Percentiles rank a stretch among this genome's conserved stretches.
phyloP scores from a whole-genome alignment of 1,284 basidiomycete species.

The Sutorius eximius region DNA sequence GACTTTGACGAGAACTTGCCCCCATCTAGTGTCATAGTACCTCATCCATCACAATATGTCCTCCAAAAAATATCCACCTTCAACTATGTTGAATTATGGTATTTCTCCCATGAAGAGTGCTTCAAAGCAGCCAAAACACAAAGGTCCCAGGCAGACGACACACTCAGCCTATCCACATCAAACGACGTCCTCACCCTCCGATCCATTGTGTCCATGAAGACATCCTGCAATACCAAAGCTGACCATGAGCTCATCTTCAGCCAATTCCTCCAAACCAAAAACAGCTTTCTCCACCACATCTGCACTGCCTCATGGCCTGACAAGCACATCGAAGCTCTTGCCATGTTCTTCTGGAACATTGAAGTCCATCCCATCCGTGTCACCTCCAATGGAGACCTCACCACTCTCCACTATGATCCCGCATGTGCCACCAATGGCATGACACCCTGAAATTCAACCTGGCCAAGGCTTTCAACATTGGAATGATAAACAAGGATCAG shows the following conservation, averaged over 20 bases:
- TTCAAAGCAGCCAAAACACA: neutral
- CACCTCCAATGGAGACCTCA: neutral
- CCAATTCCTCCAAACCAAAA: neutral
- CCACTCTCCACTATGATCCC: neutral
- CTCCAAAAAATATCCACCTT: neutral
- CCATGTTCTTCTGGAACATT: neutral
- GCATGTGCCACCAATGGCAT: neutral
- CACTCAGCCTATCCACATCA: neutral
- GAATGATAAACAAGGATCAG: no score
- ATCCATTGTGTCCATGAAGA: neutral
- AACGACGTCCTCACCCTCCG: neutral
- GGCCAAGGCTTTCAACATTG: no score
- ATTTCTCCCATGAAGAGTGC: neutral
- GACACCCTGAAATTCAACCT: neutral
- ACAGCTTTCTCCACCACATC: neutral
- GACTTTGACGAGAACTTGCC: accelerated
- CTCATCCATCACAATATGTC: neutral
- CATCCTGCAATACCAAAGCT: neutral
- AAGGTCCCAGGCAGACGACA: neutral
- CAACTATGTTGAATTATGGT: neutral
- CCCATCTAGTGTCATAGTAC: neutral
- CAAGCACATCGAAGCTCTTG: neutral
- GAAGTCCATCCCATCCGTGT: neutral
- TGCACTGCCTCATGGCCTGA: neutral
- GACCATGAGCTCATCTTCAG: neutral